phyloP scores from a whole-genome alignment of 2,329 filamentous ascomycete genomes.

The Biscogniauxia sp. region DNA sequence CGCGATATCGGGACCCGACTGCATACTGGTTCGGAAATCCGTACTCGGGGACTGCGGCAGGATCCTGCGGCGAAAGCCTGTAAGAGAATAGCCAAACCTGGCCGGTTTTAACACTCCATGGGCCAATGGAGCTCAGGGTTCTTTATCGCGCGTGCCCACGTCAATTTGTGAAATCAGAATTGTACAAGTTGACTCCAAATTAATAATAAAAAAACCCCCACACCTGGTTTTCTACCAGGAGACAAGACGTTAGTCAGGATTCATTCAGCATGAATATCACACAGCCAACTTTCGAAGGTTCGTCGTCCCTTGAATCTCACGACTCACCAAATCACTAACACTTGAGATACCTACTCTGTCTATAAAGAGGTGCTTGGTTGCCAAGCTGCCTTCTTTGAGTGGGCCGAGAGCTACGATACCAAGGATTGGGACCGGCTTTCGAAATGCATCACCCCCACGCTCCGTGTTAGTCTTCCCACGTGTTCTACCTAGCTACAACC shows the following conservation, averaged over 20 bases:
- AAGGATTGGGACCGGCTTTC: conserved; percentile 6
- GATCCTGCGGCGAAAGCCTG: neutral
- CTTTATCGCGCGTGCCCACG: neutral
- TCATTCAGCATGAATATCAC: neutral
- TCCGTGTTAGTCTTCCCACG: conserved; percentile 2
- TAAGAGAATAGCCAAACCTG: neutral
- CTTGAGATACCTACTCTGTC: too few relatives aligned
- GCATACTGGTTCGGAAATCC: neutral
- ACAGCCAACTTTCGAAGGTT: neutral
- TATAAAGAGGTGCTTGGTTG: conserved; percentile 4
- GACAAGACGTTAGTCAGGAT: too few relatives aligned
- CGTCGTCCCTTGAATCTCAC: neutral
- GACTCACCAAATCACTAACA: neutral
- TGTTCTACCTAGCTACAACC: neutral
- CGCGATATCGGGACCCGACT: neutral
- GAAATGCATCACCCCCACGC: conserved; percentile 4
- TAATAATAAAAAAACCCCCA: too few relatives aligned
- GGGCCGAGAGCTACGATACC: conserved; percentile 10
- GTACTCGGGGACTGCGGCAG: neutral
- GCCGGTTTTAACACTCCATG: neutral
- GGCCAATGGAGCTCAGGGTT: neutral
- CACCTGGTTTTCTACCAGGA: too few relatives aligned
- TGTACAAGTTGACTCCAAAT: neutral
- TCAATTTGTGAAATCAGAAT: neutral
- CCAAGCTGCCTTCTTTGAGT: conserved; percentile 6